These are phyloP conservation scores for Xanthoconium stramineum DNA, from an alignment of 768 basidiomycete genomes.

Conservation along the genomic window DNA sequence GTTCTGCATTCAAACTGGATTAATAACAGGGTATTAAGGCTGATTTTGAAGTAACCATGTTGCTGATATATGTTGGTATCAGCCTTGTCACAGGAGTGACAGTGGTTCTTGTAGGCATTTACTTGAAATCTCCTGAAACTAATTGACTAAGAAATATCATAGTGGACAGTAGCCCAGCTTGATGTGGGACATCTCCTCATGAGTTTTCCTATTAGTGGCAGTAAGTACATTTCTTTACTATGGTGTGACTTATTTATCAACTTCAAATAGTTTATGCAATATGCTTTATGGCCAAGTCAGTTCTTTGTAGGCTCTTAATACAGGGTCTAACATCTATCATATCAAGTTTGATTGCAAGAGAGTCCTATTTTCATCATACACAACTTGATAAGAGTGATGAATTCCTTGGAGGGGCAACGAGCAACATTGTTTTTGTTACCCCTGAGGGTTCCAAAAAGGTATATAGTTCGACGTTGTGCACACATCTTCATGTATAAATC, in stretches of 20 bases:
- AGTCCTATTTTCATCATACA: conserved; percentile 21
- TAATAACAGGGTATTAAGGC: conserved; percentile 20
- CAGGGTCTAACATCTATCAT: neutral
- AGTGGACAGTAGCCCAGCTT: conserved; percentile 23
- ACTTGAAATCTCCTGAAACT: neutral
- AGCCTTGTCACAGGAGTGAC: conserved; percentile 18
- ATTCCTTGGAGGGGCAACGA: neutral
- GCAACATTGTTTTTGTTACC: conserved; percentile 7
- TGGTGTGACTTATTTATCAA: neutral
- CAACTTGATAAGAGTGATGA: neutral
- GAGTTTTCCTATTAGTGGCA: conserved; percentile 24
- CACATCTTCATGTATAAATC: neutral
- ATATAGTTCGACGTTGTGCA: neutral
- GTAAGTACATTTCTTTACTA: conserved; percentile 12
- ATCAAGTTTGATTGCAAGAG: conserved; percentile 25
- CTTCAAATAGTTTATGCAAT: conserved; percentile 21
- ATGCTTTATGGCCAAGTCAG: conserved; percentile 31
- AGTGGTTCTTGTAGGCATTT: conserved; percentile 18
- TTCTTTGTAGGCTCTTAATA: neutral
- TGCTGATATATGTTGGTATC: neutral
- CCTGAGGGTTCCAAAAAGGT: conserved; percentile 1
- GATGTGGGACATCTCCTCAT: conserved; percentile 19
- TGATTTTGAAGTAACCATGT: neutral
- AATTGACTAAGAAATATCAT: neutral
- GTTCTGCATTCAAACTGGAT: conserved; percentile 27